Conservation (phyloP, 2,329 filamentous ascomycete genomes). For the Thelonectria discophora region DNA sequence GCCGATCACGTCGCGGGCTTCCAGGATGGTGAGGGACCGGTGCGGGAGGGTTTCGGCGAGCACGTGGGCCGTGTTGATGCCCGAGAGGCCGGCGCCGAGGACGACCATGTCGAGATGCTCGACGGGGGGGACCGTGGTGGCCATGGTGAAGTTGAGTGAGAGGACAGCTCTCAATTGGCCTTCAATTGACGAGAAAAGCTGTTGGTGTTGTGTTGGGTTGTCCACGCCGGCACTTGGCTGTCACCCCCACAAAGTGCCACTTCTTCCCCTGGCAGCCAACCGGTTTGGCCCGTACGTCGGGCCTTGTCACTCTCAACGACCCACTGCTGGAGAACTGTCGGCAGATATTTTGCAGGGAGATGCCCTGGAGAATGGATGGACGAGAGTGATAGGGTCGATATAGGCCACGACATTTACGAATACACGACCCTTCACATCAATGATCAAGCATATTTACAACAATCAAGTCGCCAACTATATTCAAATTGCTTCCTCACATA, state of each 20-base stretch:
- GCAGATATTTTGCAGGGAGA: no score
- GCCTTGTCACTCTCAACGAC: not conserved
- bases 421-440: no score
- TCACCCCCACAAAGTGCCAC: not conserved
- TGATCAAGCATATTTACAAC: no score
- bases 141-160: not conserved
- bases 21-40: conserved; percentile 70
- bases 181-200: not conserved
- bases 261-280: not conserved
- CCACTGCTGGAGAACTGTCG: not conserved
- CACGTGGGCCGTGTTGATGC: conserved; percentile 77
- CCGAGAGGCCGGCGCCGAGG: conserved; percentile 76
- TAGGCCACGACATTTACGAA: no score
- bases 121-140: conserved; percentile 28
- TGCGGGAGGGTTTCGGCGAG: conserved; percentile 66
- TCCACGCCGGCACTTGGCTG: not conserved
- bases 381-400: no score
- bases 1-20: conserved; percentile 71
- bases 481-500: no score
- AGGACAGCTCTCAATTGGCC: not conserved
- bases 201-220: not conserved
- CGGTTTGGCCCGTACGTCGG: not conserved
- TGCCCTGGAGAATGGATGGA: no score
- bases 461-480: no score
- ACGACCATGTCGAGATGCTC: conserved; percentile 65